Conservation (phyloP, 768 basidiomycete genomes). For the Russula vinacea region DNA sequence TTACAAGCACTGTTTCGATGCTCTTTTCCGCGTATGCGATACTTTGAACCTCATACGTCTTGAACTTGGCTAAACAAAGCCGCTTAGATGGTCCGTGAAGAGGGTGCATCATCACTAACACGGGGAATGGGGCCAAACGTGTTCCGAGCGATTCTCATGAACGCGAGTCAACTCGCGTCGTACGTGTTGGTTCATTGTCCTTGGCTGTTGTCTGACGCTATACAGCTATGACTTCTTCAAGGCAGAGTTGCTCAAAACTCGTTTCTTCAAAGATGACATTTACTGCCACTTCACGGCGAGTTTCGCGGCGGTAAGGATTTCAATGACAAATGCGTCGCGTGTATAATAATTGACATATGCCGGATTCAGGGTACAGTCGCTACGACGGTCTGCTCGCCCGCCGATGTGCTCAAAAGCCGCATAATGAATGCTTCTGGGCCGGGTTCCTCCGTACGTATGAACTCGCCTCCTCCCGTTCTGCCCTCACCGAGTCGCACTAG, state of each 20-base stretch:
- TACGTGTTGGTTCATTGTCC: slow-evolving; percentile 40
- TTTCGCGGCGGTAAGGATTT: slow-evolving; percentile 68
- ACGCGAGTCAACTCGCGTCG: slow-evolving; percentile 89
- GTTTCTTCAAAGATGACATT: slow-evolving; percentile 79
- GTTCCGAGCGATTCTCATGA: slow-evolving; percentile 84
- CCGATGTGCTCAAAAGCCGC: slow-evolving; percentile 84
- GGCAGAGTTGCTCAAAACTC: slow-evolving; percentile 66
- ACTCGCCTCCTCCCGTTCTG: background rate
- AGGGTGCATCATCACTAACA: slow-evolving; percentile 69
- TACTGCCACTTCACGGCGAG: slow-evolving; percentile 79
- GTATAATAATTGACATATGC: background rate
- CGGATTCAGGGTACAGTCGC: slow-evolving; percentile 71
- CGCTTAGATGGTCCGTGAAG: slow-evolving; percentile 78
- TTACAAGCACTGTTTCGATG: slow-evolving; percentile 88
- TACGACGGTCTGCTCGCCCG: slow-evolving; percentile 85
- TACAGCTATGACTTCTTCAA: slow-evolving; percentile 89
- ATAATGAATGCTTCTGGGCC: slow-evolving; percentile 89
- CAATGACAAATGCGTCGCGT: background rate
- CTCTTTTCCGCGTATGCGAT: slow-evolving; percentile 69
- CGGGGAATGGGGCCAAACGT: slow-evolving; percentile 84
- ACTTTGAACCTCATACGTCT: slow-evolving; percentile 12
- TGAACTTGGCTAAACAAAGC: slow-evolving; percentile 15
- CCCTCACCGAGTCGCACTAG: slow-evolving; percentile 36
- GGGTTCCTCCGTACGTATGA: slow-evolving; percentile 60
- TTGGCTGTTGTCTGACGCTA: background rate